Evolutionary conservation across 495 filamentous ascomycete genomes (phyloP), one percentile per base, ranked within the genome.

Genomic region (Penicillium waksmanii): DNA sequence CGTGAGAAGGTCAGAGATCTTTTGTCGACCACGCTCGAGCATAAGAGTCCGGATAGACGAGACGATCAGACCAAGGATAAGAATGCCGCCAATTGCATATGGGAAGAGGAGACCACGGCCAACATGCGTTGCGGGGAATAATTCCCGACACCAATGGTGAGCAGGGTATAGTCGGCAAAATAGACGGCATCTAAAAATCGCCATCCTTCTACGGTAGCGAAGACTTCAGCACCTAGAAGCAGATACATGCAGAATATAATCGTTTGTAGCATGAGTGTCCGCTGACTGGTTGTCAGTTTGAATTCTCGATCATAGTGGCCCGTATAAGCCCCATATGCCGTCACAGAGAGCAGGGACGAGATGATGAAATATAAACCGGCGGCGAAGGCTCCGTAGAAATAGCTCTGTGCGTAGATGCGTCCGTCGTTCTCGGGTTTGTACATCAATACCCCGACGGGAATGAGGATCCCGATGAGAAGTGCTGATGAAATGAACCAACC

Each of bases 211-310:
- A 96, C 74, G 9, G 78, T 78, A 8, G 82, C 81, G 66, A 88
- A 97, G 1, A 95, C 76, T 15, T 87, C 73, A 2, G 92, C 85
- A 6, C 93, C 92, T 12, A 89, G 63, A 3, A 92, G 82, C 10
- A 96, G 79, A 63, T 95, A 96, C 8, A 87, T 73, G 47, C 90
- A 78, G 68, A 96, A 89, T 25, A 82, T 73, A 65, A 95, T 94
- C 2, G 91, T 96, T 64, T 96, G 92, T 27, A 96, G 73, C 90
- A 96, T 96, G 34, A 97, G 72, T 0, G 91, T 95, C 23, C 92
- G 81, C 71, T 96, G 91, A 57, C 84, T 85, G 43, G 80, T 79
- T 3, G 87, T 93, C 27, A 93, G 79, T 42, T 85, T 82, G 70
- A 92, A 93, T 51, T 91, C 84, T 44, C 82, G 87, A 5, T 73